Evolutionary conservation across 192 early-diverging fungal species (phyloP), one percentile per base, ranked within the genome.

Genomic region (Haplosporangium gracile): DNA sequence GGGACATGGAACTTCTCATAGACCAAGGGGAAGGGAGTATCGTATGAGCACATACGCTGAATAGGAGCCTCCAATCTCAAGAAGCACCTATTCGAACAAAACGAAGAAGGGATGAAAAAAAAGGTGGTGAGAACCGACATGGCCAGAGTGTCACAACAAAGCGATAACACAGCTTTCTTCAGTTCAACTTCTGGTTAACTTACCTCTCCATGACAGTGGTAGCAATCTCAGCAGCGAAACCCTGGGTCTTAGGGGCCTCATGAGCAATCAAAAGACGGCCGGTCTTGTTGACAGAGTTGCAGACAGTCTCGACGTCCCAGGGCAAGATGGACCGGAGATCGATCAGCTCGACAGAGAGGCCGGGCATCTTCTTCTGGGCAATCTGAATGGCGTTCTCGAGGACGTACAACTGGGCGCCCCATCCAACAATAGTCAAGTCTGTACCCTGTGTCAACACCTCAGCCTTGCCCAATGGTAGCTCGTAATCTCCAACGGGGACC

Each of bases 1-100:
- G 98, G 98, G 72, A 98, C 92, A 86, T 98, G 98, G 85, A 99
- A 95, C 87, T 95, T 95, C 82, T 99, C 98, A 91, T 94, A 98
- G 10, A 95, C 92, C 42, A 99, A 84, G 8, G 98, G 97, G 90
- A 98, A 98, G 4, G 98, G 98, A 10, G 94, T 95, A 88, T 88
- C 87, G 32, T 72, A 83, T 8, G 74, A 85, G 72, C 53, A 74
- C 5, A 99, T 95, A 24, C 98, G 90, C 83, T 96, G 92, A 36
- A 98, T 93, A n/a, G 98, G 98, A 5, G 95, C 93, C 76, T 99
- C 96, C 9, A 99, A 87, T 60, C 96, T 81, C 79, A 98, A 85
- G 90, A 99, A 99, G 89, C 97, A 99, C 32, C 94, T 82, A 77
- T 45, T 29, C 42, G 57, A 34, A 68, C 49, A 34, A 68, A 22